Conservation (phyloP, 2,329 filamentous ascomycete genomes). For the Fusarium veterinarium region DNA sequence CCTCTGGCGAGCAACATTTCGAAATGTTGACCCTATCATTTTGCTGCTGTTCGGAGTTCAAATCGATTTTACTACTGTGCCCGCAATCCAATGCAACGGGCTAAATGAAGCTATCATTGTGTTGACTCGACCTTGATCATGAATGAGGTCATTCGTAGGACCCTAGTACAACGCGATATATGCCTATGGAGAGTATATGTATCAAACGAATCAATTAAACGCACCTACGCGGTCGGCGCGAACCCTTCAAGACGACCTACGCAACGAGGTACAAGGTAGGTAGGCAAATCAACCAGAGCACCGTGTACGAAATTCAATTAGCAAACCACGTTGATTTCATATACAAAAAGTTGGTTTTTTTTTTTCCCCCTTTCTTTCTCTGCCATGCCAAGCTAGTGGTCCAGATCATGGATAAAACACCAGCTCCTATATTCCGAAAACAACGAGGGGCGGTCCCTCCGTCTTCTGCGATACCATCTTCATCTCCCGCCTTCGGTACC, state of each 20-base stretch:
- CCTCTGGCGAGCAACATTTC: slow-evolving; percentile 38
- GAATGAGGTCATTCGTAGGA: slow-evolving; percentile 49
- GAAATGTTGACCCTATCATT: slow-evolving; percentile 46
- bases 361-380: neutral
- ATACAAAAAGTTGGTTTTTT: neutral
- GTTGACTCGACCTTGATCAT: neutral
- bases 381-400: slow-evolving; percentile 34
- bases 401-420: slow-evolving; percentile 53
- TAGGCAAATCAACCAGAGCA: slow-evolving; percentile 9
- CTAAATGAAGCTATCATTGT: neutral
- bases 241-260: slow-evolving; percentile 1
- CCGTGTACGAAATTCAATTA: slow-evolving; percentile 12
- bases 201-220: slow-evolving; percentile 52
- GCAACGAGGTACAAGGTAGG: neutral
- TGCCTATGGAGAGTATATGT: slow-evolving; percentile 42
- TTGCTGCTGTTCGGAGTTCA: slow-evolving; percentile 12
- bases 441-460: slow-evolving; percentile 49
- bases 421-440: slow-evolving; percentile 53
- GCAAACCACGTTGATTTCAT: slow-evolving; percentile 8
- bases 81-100: neutral
- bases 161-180: slow-evolving; percentile 24
- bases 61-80: neutral
- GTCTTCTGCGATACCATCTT: slow-evolving; percentile 79
- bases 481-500: slow-evolving; percentile 90
- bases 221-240: slow-evolving; percentile 51